A percentile compares a stretch with the other conserved stretches of the same genome.
phyloP scores from a whole-genome alignment of 139 green algal genomes.

The Dunaliella primolecta region DNA sequence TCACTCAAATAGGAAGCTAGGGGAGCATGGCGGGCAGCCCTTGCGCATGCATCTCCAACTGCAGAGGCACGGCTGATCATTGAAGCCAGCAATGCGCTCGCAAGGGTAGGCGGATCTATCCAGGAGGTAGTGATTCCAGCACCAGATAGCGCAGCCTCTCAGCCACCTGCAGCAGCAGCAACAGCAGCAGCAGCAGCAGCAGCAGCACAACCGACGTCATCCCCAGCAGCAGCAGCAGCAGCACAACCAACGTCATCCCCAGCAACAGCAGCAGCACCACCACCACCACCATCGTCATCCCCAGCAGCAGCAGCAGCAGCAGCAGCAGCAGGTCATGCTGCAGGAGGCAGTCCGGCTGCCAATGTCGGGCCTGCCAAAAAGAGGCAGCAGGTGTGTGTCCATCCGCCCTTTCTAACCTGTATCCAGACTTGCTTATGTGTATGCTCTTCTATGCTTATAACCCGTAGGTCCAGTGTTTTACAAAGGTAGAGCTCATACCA shows the following conservation, averaged over 20 bases:
- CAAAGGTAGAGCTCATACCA: no score
- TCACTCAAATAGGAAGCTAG: neutral
- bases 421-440: no score
- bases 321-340: neutral
- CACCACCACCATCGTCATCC: no score
- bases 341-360: neutral
- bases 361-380: neutral
- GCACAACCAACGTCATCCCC: neutral
- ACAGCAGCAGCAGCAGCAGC: neutral
- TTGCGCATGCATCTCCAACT: neutral
- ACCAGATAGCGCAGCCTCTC: slow-evolving; percentile 3
- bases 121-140: slow-evolving; percentile 34
- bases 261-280: neutral
- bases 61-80: neutral
- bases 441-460: no score
- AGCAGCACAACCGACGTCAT: no score
- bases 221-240: neutral
- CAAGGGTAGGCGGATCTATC: neutral
- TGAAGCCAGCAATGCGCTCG: neutral
- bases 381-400: no score
- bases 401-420: no score
- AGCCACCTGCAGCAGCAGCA: neutral
- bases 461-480: no score
- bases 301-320: slow-evolving; percentile 6
- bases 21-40: neutral